Evolutionary conservation across 495 filamentous ascomycete genomes (phyloP), one percentile per base, ranked within the genome.

Genomic region (Lepraria neglecta): DNA sequence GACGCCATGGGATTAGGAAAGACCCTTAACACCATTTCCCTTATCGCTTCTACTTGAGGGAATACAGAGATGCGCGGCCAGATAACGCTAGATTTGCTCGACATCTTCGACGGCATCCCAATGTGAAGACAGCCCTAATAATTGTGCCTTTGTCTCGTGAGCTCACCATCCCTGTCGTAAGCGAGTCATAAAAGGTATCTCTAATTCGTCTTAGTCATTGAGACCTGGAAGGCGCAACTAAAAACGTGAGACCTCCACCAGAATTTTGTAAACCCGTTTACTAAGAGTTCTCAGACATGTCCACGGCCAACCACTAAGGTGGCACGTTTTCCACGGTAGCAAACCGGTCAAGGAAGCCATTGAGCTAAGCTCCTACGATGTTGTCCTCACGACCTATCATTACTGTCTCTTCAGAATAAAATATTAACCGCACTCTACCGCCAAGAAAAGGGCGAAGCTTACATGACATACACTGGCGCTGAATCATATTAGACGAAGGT

Each of bases 401-500:
- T 46, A 46, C n/a, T 2, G 45, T 47, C 45, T 47, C 45, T 21
- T 47, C 45, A n/a, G 45, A 47, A 47, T 64, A 11, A 58, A 64
- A 38, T 56, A 50, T 59, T 56, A 64, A 21, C 10, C 57, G 17
- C 40, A 40, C 17, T 27, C 19, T 14, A 31, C 38, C n/a, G 27
- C 31, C 24, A 45, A 50, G 3, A 33, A 35, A 27, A 19, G n/a
- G 7, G 31, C 19, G 27, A 54, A 27, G 5, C 45, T 24, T 64
- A 11, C 42, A 61, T 57, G 19, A 31, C 21, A 35, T 45, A 17
- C 11, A 35, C 4, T 64, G 62, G 62, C 15, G n/a, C 11, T 63
- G 77, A 7, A 63, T 80, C 17, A 67, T 80, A 7, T 57, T 80
- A 17, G 78, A 80, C 60, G 78, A 80, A 75, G 77, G 77, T 77